Conservation (phyloP, 2,329 filamentous ascomycete species). For the Xylariales sp. region DNA sequence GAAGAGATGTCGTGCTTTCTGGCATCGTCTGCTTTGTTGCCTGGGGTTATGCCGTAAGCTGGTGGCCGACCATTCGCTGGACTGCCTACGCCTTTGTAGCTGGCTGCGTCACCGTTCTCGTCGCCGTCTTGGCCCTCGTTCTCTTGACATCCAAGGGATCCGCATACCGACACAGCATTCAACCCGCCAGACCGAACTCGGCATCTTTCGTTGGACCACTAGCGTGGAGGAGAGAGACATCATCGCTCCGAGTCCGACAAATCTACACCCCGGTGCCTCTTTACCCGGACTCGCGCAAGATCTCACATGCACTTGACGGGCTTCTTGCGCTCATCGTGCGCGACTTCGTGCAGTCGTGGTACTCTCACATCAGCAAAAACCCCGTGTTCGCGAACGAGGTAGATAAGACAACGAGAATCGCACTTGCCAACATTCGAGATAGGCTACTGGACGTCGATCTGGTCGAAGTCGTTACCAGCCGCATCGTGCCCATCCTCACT, state of each 20-base stretch:
- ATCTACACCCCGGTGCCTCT: conserved; percentile 66
- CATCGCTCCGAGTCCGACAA: conserved; percentile 60
- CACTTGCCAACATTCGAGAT: conserved; percentile 67
- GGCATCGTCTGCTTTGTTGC: conserved; percentile 70
- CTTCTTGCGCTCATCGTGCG: conserved; percentile 72
- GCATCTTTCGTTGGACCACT: conserved; percentile 57
- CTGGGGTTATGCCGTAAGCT: conserved; percentile 83
- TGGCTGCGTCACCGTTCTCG: conserved; percentile 56
- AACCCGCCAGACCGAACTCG: conserved; percentile 36
- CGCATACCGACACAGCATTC: conserved; percentile 31
- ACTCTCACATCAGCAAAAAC: conserved; percentile 76
- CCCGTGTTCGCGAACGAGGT: conserved; percentile 81
- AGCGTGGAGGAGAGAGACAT: conserved; percentile 68
- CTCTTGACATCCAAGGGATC: conserved; percentile 56
- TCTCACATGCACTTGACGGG: conserved; percentile 77
- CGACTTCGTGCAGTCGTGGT: conserved; percentile 89
- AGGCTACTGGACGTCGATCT: conserved; percentile 73
- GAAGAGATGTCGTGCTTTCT: conserved; percentile 67
- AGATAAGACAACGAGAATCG: conserved; percentile 72
- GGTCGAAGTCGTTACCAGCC: conserved; percentile 76
- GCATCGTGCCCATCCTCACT: conserved; percentile 83
- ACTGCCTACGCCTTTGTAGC: conserved; percentile 77
- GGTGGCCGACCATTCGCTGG: conserved; percentile 79
- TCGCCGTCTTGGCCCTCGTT: conserved; percentile 54
- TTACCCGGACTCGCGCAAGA: conserved; percentile 68